A percentile compares a stretch with the other conserved stretches of the same genome.
These are phyloP conservation scores for Ophioceras dolichostomum DNA, from an alignment of 2,329 filamentous ascomycete genomes.

Conservation along the genomic window DNA sequence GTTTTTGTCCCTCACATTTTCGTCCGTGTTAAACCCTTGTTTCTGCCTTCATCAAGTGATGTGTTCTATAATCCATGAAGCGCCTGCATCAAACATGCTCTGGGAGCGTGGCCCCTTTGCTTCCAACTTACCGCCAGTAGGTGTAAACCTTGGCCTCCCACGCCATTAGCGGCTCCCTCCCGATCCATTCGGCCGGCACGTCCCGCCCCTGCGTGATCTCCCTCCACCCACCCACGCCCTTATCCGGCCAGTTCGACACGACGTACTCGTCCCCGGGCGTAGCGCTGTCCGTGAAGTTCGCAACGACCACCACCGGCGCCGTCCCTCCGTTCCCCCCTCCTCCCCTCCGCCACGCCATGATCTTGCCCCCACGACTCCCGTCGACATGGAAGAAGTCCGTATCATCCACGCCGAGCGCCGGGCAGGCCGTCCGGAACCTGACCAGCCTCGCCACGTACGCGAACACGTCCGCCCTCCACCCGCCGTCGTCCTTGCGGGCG, in stretches of 20 bases:
- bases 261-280: slow-evolving; percentile 10
- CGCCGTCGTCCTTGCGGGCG: slow-evolving; percentile 9
- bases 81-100: too few species aligned
- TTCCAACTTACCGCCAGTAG: too few species aligned
- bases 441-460: slow-evolving; percentile 11
- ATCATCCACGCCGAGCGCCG: slow-evolving; percentile 11
- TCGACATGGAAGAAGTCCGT: slow-evolving; percentile 13
- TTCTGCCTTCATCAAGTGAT: too few species aligned
- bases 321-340: neutral
- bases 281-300: slow-evolving; percentile 11
- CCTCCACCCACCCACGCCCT: slow-evolving; percentile 8
- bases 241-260: slow-evolving; percentile 11
- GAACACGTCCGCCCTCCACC: slow-evolving; percentile 11
- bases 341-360: slow-evolving; percentile 11
- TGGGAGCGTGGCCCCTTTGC: too few species aligned
- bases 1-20: too few species aligned
- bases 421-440: slow-evolving; percentile 10
- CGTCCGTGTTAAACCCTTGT: too few species aligned
- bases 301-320: slow-evolving; percentile 10
- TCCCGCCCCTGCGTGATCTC: slow-evolving; percentile 11
- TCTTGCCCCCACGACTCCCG: slow-evolving; percentile 6
- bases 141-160: slow-evolving; percentile 15
- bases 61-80: too few species aligned
- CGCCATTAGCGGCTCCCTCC: slow-evolving; percentile 10
- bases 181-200: slow-evolving; percentile 12